These are phyloP conservation scores for Herpetomonas muscarum DNA, from an alignment of 208 protist genomes.

Conservation along the genomic window DNA sequence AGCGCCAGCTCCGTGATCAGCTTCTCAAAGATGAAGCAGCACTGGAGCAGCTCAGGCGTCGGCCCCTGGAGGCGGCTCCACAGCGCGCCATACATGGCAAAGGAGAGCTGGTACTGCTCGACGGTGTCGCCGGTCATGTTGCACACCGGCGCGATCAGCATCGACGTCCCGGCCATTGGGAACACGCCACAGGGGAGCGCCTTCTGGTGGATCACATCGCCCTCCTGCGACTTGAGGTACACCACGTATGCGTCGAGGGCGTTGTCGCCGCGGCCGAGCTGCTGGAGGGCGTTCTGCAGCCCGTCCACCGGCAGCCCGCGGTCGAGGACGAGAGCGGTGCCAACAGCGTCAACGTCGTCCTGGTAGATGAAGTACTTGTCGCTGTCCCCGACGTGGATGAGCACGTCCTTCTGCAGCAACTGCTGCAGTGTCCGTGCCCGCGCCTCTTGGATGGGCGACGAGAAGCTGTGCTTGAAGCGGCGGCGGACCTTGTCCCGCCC, in stretches of 20 bases:
- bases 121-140: conserved; percentile 81
- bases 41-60: conserved; percentile 80
- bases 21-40: conserved; percentile 76
- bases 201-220: conserved; percentile 28
- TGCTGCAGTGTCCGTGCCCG: conserved; percentile 54
- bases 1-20: conserved; percentile 56
- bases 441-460: conserved; percentile 35
- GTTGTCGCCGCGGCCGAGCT: conserved; percentile 41
- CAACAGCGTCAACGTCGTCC: conserved; percentile 63
- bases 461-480: conserved; percentile 55
- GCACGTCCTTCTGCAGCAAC: conserved; percentile 43
- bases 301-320: conserved; percentile 50
- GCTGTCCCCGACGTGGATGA: conserved; percentile 57
- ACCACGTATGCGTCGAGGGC: conserved; percentile 62
- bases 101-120: conserved; percentile 77
- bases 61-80: conserved; percentile 81
- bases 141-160: conserved; percentile 69
- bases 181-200: conserved; percentile 54
- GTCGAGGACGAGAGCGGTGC: conserved; percentile 60
- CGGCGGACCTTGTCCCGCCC: conserved; percentile 56
- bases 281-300: conserved; percentile 41
- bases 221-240: conserved; percentile 24
- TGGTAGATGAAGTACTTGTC: conserved; percentile 85
- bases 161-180: conserved; percentile 38
- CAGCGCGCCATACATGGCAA: conserved; percentile 68